Percentiles rank a stretch among this genome's conserved stretches.
These are phyloP conservation scores for Artemisia tridentata DNA, from an alignment of 129 eudicot genomes.

Conservation along the genomic window DNA sequence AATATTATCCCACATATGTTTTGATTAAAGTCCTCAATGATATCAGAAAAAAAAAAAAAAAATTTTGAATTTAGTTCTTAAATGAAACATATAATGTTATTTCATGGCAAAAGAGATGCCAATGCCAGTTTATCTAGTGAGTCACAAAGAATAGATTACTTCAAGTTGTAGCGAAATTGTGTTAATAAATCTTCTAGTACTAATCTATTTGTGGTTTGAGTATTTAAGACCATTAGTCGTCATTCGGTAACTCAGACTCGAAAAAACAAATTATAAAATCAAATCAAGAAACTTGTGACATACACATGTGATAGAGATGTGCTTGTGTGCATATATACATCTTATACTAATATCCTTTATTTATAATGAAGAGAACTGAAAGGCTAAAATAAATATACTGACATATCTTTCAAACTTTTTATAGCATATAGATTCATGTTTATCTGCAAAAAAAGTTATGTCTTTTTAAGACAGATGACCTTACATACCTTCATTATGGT, in stretches of 20 bases:
- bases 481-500: conserved; percentile 86
- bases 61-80: too few species aligned
- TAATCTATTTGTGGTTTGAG: neutral
- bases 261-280: neutral
- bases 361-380: too few species aligned
- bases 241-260: too few species aligned
- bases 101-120: neutral
- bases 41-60: too few species aligned
- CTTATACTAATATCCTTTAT: too few species aligned
- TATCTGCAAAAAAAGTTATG: neutral
- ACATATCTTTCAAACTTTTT: neutral
- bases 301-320: neutral
- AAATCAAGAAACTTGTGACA: neutral
- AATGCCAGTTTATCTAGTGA: neutral
- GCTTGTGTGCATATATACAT: too few species aligned
- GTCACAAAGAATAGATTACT: too few species aligned
- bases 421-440: neutral
- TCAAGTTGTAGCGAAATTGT: neutral
- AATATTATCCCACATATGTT: too few species aligned
- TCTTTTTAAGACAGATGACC: neutral
- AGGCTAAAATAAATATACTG: too few species aligned
- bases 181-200: neutral
- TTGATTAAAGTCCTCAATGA: too few species aligned
- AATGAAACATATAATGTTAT: neutral
- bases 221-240: neutral